A percentile compares a stretch with the other conserved stretches of the same genome.
Conservation (phyloP, 306 rosid species). For the Acacia acuminata region DNA sequence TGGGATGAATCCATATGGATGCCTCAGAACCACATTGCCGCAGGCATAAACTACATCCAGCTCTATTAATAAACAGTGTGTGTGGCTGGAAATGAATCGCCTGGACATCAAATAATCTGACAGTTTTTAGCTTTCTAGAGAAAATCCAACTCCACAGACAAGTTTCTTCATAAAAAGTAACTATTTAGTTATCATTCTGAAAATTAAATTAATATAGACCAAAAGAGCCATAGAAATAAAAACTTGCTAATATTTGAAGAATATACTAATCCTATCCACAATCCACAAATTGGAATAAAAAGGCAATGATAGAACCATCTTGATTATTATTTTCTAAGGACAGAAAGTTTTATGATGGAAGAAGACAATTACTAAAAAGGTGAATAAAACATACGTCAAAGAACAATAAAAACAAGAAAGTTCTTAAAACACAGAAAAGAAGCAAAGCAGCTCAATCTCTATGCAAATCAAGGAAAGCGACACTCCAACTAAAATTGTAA, state of each 20-base stretch:
- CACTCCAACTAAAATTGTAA: neutral
- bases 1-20: conserved; percentile 79
- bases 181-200: neutral
- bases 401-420: neutral
- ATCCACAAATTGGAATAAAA: neutral
- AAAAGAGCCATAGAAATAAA: neutral
- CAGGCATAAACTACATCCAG: conserved; percentile 85
- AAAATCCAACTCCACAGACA: neutral
- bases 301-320: neutral
- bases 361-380: neutral
- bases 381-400: neutral
- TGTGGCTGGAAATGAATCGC: conserved; percentile 88
- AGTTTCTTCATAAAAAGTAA: neutral
- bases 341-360: neutral
- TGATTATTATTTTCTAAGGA: neutral
- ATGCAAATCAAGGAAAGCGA: neutral
- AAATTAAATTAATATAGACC: neutral
- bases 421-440: neutral
- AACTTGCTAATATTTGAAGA: neutral
- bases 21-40: conserved; percentile 87
- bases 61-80: conserved; percentile 76
- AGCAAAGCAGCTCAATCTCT: neutral
- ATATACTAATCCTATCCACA: neutral
- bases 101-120: conserved; percentile 52
- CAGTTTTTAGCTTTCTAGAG: conserved; percentile 5